Percentiles rank a stretch among this genome's conserved stretches.
Evolutionary conservation across 2,329 filamentous ascomycete species (phyloP).

Genomic region (Beauveria varroae): DNA sequence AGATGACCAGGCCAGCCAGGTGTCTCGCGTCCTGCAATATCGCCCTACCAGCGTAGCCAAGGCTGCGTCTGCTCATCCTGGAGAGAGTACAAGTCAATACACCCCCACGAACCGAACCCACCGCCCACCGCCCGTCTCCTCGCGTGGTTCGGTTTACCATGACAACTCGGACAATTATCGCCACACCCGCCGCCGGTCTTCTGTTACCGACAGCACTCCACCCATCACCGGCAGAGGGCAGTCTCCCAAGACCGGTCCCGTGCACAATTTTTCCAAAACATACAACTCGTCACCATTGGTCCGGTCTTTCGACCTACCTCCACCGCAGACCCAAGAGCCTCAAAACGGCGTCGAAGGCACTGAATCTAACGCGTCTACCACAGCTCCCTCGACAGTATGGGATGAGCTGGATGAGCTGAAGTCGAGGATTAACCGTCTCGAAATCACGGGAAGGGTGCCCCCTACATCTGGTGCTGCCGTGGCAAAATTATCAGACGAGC

Average conservation of each 20-base stretch:
- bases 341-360: slow-evolving; percentile 55
- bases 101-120: slow-evolving; percentile 20
- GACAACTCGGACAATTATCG: slow-evolving; percentile 28
- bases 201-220: slow-evolving; percentile 40
- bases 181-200: slow-evolving; percentile 31
- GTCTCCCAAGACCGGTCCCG: slow-evolving; percentile 30
- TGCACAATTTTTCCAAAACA: slow-evolving; percentile 23
- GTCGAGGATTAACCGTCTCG: slow-evolving; percentile 81
- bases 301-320: slow-evolving; percentile 29
- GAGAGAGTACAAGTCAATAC: slow-evolving; percentile 25
- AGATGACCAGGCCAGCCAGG: slow-evolving; percentile 35
- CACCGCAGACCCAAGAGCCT: slow-evolving; percentile 20
- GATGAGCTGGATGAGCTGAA: slow-evolving; percentile 95
- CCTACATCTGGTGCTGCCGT: slow-evolving; percentile 75
- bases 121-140: slow-evolving; percentile 40
- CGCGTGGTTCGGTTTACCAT: slow-evolving; percentile 40
- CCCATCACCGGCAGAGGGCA: slow-evolving; percentile 33
- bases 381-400: slow-evolving; percentile 90
- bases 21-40: slow-evolving; percentile 36
- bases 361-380: slow-evolving; percentile 82
- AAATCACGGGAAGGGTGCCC: slow-evolving; percentile 81
- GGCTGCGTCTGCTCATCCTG: slow-evolving; percentile 30
- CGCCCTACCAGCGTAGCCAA: slow-evolving; percentile 36
- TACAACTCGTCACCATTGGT: slow-evolving; percentile 57
- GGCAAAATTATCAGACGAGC: slow-evolving; percentile 65